Conservation (phyloP, 768 basidiomycete genomes). For the Mycena rebaudengoi region DNA sequence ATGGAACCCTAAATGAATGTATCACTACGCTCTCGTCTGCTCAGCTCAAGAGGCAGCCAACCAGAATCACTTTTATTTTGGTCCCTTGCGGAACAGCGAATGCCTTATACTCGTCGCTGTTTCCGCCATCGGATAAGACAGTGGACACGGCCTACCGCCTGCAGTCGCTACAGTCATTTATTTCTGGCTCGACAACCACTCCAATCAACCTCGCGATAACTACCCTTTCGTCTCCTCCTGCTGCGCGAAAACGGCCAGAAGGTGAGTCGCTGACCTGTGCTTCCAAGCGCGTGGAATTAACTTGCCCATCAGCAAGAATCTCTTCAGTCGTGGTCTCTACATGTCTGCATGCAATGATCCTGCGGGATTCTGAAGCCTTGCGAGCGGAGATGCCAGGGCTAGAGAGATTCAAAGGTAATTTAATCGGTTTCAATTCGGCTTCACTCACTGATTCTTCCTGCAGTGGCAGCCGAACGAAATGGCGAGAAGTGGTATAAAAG, state of each 20-base stretch:
- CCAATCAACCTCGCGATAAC: constrained; percentile 67
- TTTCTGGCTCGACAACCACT: constrained; percentile 44
- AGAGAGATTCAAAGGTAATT: constrained; percentile 47
- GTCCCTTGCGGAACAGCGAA: constrained; percentile 93
- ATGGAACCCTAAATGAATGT: constrained; percentile 93
- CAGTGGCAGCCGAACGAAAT: constrained; percentile 80
- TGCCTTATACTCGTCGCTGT: constrained; percentile 84
- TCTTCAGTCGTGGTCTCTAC: constrained; percentile 91
- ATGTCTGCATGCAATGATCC: constrained; percentile 84
- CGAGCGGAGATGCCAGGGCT: constrained; percentile 75
- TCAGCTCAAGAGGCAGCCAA: constrained; percentile 25
- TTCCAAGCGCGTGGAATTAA: not conserved
- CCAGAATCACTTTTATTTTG: constrained; percentile 50
- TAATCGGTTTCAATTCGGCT: not conserved
- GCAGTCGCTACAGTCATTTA: constrained; percentile 62
- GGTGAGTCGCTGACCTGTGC: not conserved
- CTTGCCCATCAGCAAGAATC: constrained; percentile 39
- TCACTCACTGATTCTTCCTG: not conserved
- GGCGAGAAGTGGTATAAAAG: constrained; percentile 75
- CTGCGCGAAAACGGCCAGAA: constrained; percentile 29
- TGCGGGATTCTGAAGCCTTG: constrained; percentile 82
- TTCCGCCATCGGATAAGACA: constrained; percentile 53
- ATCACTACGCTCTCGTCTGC: constrained; percentile 63
- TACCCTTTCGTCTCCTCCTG: constrained; percentile 46
- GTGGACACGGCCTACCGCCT: constrained; percentile 53